A percentile compares a stretch with the other conserved stretches of the same genome.
These are phyloP conservation scores for Apostasia ramifera DNA, from an alignment of 106 monocot genomes.

Conservation along the genomic window DNA sequence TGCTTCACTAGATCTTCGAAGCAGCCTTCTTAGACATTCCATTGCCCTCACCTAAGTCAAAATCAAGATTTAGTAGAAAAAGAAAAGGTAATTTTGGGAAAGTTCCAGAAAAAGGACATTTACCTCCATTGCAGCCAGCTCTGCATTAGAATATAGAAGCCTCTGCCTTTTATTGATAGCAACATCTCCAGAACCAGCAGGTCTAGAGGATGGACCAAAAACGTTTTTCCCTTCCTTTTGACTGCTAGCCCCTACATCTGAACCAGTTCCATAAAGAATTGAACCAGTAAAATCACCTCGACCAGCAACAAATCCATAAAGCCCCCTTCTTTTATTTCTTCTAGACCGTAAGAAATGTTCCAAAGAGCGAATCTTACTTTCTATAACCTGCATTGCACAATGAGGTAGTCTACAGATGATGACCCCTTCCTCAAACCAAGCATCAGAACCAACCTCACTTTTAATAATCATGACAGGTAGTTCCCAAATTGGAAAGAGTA, in stretches of 20 bases:
- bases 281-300: constrained; percentile 71
- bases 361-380: constrained; percentile 72
- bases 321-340: constrained; percentile 87
- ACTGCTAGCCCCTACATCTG: constrained; percentile 22
- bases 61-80: constrained; percentile 5
- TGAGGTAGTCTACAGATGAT: constrained; percentile 57
- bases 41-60: constrained; percentile 77
- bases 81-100: not conserved
- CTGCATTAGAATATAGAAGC: constrained; percentile 50
- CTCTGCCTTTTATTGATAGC: constrained; percentile 59
- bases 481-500: constrained; percentile 94
- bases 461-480: constrained; percentile 60
- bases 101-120: not conserved
- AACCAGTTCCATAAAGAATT: constrained; percentile 56
- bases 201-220: constrained; percentile 13
- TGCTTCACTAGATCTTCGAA: constrained; percentile 93
- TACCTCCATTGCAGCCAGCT: constrained; percentile 98
- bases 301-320: constrained; percentile 92
- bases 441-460: constrained; percentile 29
- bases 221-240: constrained; percentile 24
- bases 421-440: constrained; percentile 39
- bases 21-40: constrained; percentile 93
- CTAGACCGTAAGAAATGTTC: constrained; percentile 87
- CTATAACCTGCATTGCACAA: constrained; percentile 66
- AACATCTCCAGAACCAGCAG: constrained; percentile 23